Base-by-base conservation (phyloP, 108 stramenopile genomes). In the Nannochloropsis salina region DNA sequence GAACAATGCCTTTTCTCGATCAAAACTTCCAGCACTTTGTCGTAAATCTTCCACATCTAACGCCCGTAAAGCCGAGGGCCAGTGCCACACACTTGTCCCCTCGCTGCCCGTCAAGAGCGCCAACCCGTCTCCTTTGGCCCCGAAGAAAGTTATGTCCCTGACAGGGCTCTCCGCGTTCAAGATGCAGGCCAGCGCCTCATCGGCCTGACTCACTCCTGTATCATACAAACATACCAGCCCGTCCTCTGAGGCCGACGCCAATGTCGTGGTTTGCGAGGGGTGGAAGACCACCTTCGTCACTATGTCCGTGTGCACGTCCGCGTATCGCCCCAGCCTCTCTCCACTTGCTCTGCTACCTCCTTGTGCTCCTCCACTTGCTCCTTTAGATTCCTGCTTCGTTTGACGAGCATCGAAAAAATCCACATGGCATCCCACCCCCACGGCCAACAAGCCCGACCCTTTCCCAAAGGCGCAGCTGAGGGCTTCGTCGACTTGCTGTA, bases 101-200 rank as follows among this genome's bases (percentile, higher is more conserved):
- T 91, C 91, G 15, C 45, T 86, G 47, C 85, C 86, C 40, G 91
- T 86, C 51, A 89, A 45, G 85, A 42, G 85, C 43, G 85, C 87
- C 5, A 86, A 41, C 10, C 86, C 85, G 11, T 82, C 85, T 4
- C 84, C 86, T 9, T 85, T 40, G 6, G 80, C 45, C 5, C 89
- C 89, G 86, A 91, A 91, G 80, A 89, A 91, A 0, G 86, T 89
- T 12, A 91, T 41, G 8, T 43, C 43, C 43, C 88, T 61, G 41
- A 91, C 86, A 42, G 91, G n/a, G 88, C 90, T 87, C 86, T 91
- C 91, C 44, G 91, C 88, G 86, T 91, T 91, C 61, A 91, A 31
- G 22, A 91, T 88, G 4, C 88, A 85, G 40, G 87, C 88, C 74
- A 90, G 85, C 40, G 90, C 89, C 83, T 91, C 91, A 12, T 86